Evolutionary conservation across 768 basidiomycete species (phyloP).

Genomic region (Boletus subcaerulescens): DNA sequence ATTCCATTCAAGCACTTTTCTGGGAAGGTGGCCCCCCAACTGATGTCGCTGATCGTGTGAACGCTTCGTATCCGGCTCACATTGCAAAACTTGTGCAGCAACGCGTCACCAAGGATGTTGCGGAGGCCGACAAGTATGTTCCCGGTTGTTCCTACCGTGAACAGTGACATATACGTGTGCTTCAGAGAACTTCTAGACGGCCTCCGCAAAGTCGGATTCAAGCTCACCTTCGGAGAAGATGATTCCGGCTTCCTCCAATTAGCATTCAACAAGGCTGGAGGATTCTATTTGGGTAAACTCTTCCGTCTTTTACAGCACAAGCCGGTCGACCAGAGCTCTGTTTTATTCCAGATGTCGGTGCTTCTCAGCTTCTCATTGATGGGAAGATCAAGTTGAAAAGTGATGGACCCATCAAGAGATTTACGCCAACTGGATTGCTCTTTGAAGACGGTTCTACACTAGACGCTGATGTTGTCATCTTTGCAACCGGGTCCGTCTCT

Average conservation of each 20-base stretch:
- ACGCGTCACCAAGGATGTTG: constrained; percentile 42
- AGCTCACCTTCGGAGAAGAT: constrained; percentile 47
- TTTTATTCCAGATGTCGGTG: constrained; percentile 34
- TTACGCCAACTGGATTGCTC: constrained; percentile 25
- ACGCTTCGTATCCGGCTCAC: constrained; percentile 42
- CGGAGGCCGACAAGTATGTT: constrained; percentile 52
- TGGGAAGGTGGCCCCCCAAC: constrained; percentile 45
- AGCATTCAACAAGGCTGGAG: constrained; percentile 49
- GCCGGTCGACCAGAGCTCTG: background rate
- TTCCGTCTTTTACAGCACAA: background rate
- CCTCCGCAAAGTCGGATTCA: constrained; percentile 57
- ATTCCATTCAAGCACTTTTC: constrained; percentile 31
- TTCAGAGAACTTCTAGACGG: constrained; percentile 52
- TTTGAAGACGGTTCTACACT: constrained; percentile 36
- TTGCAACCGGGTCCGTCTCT: constrained; percentile 28
- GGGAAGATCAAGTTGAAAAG: constrained; percentile 46
- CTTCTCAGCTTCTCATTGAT: constrained; percentile 41
- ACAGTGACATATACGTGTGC: background rate
- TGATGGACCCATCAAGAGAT: constrained; percentile 30
- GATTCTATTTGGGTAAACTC: constrained; percentile 62
- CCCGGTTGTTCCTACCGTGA: background rate
- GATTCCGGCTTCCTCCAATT: constrained; percentile 50
- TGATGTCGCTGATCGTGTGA: constrained; percentile 55
- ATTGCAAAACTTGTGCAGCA: constrained; percentile 32
- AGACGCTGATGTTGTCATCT: constrained; percentile 42